Percentiles rank a stretch among this genome's conserved stretches.
Conservation (phyloP, 768 basidiomycete genomes). For the Amanita jacksonii region DNA sequence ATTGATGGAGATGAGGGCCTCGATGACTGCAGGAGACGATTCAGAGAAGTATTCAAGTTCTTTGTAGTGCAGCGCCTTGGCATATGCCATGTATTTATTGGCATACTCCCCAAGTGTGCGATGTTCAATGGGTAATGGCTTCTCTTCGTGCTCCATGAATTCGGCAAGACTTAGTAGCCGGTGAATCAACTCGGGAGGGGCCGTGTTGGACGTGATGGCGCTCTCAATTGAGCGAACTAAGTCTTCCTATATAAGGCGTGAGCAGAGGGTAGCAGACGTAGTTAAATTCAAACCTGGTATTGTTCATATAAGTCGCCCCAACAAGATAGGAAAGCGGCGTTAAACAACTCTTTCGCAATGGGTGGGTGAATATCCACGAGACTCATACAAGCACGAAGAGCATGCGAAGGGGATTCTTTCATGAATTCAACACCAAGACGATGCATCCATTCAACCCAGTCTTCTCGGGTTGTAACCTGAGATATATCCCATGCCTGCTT, state of each 20-base stretch:
- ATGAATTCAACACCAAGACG: conserved; percentile 90
- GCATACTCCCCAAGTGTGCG: conserved; percentile 91
- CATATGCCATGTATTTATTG: conserved; percentile 87
- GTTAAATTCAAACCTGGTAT: conserved; percentile 66
- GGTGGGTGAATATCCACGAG: conserved; percentile 88
- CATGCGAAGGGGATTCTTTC: conserved; percentile 97
- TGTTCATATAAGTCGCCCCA: conserved; percentile 95
- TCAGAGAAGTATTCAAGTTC: conserved; percentile 95
- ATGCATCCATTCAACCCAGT: conserved; percentile 96
- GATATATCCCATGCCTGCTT: conserved; percentile 95
- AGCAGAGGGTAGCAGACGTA: background rate
- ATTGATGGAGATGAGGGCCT: conserved; percentile 93
- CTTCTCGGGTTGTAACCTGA: conserved; percentile 63
- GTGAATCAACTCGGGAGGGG: conserved; percentile 86
- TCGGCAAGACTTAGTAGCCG: conserved; percentile 89
- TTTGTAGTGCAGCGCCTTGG: conserved; percentile 97
- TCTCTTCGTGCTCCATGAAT: conserved; percentile 99
- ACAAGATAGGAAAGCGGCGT: conserved; percentile 96
- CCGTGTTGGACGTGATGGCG: conserved; percentile 68
- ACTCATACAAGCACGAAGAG: conserved; percentile 93
- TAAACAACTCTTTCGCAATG: conserved; percentile 90
- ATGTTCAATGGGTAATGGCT: conserved; percentile 87
- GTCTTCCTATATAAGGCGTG: conserved; percentile 58
- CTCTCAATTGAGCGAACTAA: conserved; percentile 82
- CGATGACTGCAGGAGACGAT: conserved; percentile 83